These are phyloP conservation scores for Chaetomium tenue DNA, from an alignment of 495 filamentous ascomycete species.

Conservation along the genomic window DNA sequence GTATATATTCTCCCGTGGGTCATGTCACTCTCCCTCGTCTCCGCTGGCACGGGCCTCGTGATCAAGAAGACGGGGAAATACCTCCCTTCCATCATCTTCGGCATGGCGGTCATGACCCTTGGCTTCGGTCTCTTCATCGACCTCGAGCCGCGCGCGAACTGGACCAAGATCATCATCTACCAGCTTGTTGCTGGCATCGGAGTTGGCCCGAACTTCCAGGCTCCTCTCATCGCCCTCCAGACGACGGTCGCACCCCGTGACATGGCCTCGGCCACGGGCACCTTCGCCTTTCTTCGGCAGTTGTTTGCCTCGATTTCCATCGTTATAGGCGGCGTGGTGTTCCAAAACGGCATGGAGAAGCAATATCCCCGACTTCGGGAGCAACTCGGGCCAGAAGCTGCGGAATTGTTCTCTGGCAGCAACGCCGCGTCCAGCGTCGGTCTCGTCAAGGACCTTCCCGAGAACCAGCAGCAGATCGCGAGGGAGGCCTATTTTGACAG, in stretches of 20 bases:
- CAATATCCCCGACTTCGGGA: slow-evolving; percentile 41
- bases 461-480: slow-evolving; percentile 49
- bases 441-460: slow-evolving; percentile 52
- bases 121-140: slow-evolving; percentile 66
- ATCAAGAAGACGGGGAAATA: slow-evolving; percentile 72
- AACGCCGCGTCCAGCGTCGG: slow-evolving; percentile 60
- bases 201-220: slow-evolving; percentile 66
- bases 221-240: slow-evolving; percentile 78
- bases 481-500: slow-evolving; percentile 55
- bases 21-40: slow-evolving; percentile 64
- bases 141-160: slow-evolving; percentile 49
- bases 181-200: slow-evolving; percentile 68
- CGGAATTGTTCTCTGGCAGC: slow-evolving; percentile 45
- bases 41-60: slow-evolving; percentile 62
- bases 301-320: slow-evolving; percentile 69
- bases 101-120: slow-evolving; percentile 57
- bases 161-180: slow-evolving; percentile 59
- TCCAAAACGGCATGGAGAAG: slow-evolving; percentile 61
- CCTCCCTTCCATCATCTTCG: slow-evolving; percentile 54
- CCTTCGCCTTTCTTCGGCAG: slow-evolving; percentile 71
- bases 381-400: slow-evolving; percentile 45
- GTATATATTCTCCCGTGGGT: slow-evolving; percentile 77
- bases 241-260: slow-evolving; percentile 65
- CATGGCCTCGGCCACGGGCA: slow-evolving; percentile 73
- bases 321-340: slow-evolving; percentile 78